Conservation (phyloP, 306 rosid genomes). For the Cicer yamashitae region DNA sequence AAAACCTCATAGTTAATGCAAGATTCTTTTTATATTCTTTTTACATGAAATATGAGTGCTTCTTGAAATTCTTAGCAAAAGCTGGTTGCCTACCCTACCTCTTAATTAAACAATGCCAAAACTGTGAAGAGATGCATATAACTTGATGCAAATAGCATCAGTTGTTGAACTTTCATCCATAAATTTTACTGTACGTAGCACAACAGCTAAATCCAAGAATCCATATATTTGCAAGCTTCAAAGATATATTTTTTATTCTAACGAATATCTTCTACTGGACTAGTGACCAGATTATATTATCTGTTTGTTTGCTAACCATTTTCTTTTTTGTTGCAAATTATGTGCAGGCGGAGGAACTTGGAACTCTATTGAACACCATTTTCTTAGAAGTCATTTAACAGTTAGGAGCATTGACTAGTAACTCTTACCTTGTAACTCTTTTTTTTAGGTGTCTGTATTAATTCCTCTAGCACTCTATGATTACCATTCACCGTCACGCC, state of each 20-base stretch:
- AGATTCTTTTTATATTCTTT: background rate
- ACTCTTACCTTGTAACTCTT: background rate
- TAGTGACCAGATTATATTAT: background rate
- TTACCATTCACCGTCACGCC: slow-evolving; percentile 22
- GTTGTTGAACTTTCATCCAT: background rate
- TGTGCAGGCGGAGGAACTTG: slow-evolving; percentile 56
- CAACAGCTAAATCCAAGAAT: background rate
- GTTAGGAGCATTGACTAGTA: slow-evolving; percentile 27
- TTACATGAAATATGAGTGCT: background rate
- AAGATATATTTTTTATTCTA: background rate
- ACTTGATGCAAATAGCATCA: slow-evolving; percentile 24
- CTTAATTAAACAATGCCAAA: no score
- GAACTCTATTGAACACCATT: slow-evolving; percentile 46
- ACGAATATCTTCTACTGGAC: background rate
- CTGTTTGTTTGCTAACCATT: slow-evolving; percentile 16
- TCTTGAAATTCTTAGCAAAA: no score
- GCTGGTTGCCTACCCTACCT: no score
- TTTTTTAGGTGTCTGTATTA: background rate
- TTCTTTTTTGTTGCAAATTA: slow-evolving; percentile 25
- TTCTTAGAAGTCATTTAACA: slow-evolving; percentile 40
- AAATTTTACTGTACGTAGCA: background rate
- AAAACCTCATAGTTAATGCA: background rate
- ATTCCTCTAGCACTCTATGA: slow-evolving; percentile 21
- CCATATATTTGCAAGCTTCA: background rate
- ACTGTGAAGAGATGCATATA: background rate